phyloP scores from a whole-genome alignment of 257 asterid species.

The Solanum raphanifolium region DNA sequence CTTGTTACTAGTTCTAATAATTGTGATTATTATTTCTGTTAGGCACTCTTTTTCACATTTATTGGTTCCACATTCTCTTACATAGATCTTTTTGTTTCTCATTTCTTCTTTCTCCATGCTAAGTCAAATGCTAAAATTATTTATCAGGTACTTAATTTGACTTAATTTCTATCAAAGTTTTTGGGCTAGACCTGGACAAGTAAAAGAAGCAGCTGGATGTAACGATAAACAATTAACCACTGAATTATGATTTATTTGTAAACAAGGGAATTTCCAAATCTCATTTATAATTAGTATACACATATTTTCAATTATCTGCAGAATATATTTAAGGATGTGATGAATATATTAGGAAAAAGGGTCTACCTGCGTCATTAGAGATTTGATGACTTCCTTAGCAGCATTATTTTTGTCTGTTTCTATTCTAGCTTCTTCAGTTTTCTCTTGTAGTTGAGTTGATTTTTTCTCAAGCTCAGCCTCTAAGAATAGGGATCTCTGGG shows the following conservation, averaged over 20 bases:
- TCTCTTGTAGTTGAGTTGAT: constrained; percentile 34
- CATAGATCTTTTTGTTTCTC: background rate
- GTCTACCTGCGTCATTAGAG: constrained; percentile 45
- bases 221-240: background rate
- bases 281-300: background rate
- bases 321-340: constrained; percentile 1
- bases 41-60: background rate
- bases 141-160: background rate
- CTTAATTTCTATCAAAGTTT: background rate
- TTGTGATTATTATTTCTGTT: background rate
- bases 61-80: background rate
- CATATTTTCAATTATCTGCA: background rate
- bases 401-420: constrained; percentile 41
- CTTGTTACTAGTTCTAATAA: background rate
- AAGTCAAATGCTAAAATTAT: background rate
- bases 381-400: constrained; percentile 45
- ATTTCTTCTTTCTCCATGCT: background rate
- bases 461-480: constrained; percentile 46
- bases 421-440: constrained; percentile 22
- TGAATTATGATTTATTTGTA: background rate
- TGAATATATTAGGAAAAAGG: background rate
- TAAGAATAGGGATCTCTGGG: constrained; percentile 35
- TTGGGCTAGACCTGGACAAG: background rate
- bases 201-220: background rate
- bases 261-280: background rate